Conservation (phyloP, 176 grass and related monocot genomes). For the Musa beccarii region DNA sequence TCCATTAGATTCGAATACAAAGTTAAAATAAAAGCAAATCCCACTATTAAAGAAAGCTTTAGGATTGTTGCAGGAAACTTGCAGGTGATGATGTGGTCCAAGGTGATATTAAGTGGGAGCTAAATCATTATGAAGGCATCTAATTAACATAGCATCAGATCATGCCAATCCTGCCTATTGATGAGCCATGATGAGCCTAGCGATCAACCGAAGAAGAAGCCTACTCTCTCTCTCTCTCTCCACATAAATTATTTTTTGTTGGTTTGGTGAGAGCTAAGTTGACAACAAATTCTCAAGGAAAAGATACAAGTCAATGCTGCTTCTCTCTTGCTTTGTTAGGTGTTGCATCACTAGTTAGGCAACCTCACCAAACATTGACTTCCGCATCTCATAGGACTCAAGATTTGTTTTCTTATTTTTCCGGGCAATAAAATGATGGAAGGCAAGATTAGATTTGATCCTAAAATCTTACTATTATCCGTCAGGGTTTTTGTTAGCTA, state of each 20-base stretch:
- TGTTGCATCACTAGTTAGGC: background rate
- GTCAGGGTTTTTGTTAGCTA: no score
- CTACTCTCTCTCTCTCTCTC: no score
- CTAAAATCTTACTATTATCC: background rate
- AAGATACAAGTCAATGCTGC: background rate
- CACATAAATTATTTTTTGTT: background rate
- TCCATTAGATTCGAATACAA: no score
- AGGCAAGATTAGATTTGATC: background rate
- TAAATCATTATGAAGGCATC: constrained; percentile 1
- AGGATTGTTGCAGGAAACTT: no score
- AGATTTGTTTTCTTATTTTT: background rate
- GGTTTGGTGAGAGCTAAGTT: background rate
- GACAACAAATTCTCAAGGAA: background rate
- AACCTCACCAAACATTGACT: background rate
- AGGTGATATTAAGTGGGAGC: background rate
- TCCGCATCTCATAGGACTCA: background rate
- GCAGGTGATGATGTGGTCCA: background rate
- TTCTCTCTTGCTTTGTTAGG: background rate
- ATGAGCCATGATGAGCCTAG: background rate
- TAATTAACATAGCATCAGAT: background rate
- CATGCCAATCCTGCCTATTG: background rate
- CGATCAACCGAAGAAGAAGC: background rate
- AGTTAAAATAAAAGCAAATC: no score
- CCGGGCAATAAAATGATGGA: background rate
- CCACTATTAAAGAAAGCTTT: no score